phyloP scores from a whole-genome alignment of 208 protist species.

The Trypanosomatidae sp. region DNA sequence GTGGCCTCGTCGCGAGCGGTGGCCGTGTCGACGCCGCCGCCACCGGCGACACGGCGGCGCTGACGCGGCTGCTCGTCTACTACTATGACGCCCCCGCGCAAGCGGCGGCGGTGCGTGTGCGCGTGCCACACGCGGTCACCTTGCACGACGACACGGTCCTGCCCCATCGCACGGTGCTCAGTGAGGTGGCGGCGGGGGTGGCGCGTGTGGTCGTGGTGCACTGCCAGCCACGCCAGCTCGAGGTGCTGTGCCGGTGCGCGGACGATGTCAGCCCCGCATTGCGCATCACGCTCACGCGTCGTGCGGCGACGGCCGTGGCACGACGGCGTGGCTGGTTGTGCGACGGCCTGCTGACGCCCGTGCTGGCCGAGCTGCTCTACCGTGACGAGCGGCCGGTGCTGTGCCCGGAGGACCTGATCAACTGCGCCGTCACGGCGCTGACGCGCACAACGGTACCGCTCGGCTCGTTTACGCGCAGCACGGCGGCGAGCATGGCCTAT shows the following conservation, averaged over 20 bases:
- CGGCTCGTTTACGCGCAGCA: conserved; percentile 10
- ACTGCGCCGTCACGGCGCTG: conserved; percentile 11
- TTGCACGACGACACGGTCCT: conserved; percentile 19
- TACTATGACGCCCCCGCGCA: conserved; percentile 1
- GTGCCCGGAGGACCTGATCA: conserved; percentile 28
- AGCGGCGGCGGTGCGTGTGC: not conserved
- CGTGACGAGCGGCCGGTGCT: conserved; percentile 12
- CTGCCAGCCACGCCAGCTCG: conserved; percentile 8
- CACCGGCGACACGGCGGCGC: not conserved
- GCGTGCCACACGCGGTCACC: conserved; percentile 4
- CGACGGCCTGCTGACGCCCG: conserved; percentile 19
- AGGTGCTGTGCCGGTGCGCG: conserved; percentile 3
- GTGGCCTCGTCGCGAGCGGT: not conserved
- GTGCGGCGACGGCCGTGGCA: conserved; percentile 5
- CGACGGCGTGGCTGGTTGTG: conserved; percentile 22
- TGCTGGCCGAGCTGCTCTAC: conserved; percentile 18
- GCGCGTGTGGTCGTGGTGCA: conserved; percentile 21
- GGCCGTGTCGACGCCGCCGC: not conserved
- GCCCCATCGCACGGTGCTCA: conserved; percentile 4
- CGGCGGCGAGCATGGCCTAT: conserved; percentile 16
- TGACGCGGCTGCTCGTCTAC: conserved; percentile 17
- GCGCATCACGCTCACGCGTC: conserved; percentile 10
- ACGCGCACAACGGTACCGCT: conserved; percentile 9
- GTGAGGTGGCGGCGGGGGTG: not conserved
- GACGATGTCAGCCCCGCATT: conserved; percentile 7